Percentiles rank a stretch among this genome's conserved stretches.
phyloP scores from a whole-genome alignment of 2,329 filamentous ascomycete species.

The Sclerotinia trifoliorum region DNA sequence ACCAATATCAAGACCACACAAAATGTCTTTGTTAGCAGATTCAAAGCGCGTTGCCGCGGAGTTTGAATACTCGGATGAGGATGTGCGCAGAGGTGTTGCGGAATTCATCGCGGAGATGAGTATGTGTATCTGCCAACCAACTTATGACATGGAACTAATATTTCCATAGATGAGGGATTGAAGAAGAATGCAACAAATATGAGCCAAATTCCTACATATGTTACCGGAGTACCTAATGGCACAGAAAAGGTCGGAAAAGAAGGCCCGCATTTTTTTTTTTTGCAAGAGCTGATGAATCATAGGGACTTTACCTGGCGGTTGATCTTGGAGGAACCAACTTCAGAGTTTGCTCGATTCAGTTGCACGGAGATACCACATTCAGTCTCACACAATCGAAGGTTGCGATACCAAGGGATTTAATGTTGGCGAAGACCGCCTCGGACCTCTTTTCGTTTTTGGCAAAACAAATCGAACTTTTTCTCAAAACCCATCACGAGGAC shows the following conservation, averaged over 20 bases:
- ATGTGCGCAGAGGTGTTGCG: constrained; percentile 75
- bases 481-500: constrained; percentile 82
- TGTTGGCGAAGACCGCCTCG: constrained; percentile 81
- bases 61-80: constrained; percentile 78
- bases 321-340: constrained; percentile 99
- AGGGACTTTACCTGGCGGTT: constrained; percentile 91
- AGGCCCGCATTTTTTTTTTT: background rate
- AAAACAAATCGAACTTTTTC: constrained; percentile 85
- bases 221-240: constrained; percentile 92
- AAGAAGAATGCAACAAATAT: constrained; percentile 74
- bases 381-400: constrained; percentile 91
- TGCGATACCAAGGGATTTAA: constrained; percentile 82
- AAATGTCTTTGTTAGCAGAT: constrained; percentile 65
- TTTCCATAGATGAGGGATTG: constrained; percentile 71
- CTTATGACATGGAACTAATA: constrained; percentile 30
- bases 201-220: constrained; percentile 96
- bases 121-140: constrained; percentile 44
- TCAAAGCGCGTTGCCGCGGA: constrained; percentile 77
- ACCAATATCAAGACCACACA: constrained; percentile 55
- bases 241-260: constrained; percentile 76
- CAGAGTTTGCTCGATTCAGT: constrained; percentile 89
- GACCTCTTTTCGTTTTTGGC: constrained; percentile 92
- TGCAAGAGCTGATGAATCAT: constrained; percentile 12
- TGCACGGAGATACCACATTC: constrained; percentile 95
- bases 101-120: constrained; percentile 88